Base-by-base conservation (phyloP, 148 eudicot genomes). In the Nyssa sinensis region DNA sequence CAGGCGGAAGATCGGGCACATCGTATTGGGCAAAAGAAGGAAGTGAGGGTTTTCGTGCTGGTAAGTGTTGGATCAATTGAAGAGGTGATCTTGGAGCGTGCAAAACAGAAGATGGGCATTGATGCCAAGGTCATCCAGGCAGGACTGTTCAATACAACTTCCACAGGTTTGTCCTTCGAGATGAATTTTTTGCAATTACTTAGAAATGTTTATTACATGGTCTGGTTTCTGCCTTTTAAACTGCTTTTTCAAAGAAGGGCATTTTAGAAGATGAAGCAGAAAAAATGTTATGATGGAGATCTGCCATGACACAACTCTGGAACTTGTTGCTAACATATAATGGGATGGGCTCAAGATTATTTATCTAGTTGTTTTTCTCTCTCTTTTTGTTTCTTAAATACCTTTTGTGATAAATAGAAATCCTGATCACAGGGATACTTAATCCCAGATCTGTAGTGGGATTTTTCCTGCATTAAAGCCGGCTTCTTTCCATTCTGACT, bases 51-150 rank as follows among this genome's bases (percentile, higher is more conserved):
- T 73, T 95, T 95, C 78, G 99, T 95, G 44, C 82, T 95, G 82
- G 96, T 95, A 57, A 95, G 99, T 74, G 99, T 95, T 73, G 99
- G 99, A 64, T 95, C 99, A 8, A 82, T 95, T 71, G 99, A 95
- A 75, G 99, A 95, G 87, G 99, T 89, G 30, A 95, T 95, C 58
- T 82, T 95, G 82, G 96, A 93, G 77, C 97, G 97, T 61, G 99
- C 99, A 6, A 95, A 95, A 72, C 99, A 95, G 89, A 95, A 95
- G 80, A 95, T 95, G 99, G 99, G 99, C 7, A 95, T 95, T 73
- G 99, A 95, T 86, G 99, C 97, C 25, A 95, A 95, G 85, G 99
- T 95, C 67, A 95, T 95, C 76, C 99, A 95, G 73, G 99, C 99
- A 33, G 99, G 99, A 76, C 81, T 95, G 67, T 95, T 95, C 86